Conservation (phyloP, 164 flowering plant genomes). For the Vitis vinifera region ASM3070453v1 NC_081811.1:11367001-11367500, state of each 20-base stretch:
- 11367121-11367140: no score
- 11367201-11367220: background rate
- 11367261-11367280: background rate
- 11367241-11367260: constrained; percentile 13
- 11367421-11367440: constrained; percentile 12
- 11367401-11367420: constrained; percentile 14
- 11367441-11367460: constrained; percentile 3
- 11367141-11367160: no score
- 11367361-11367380: no score
- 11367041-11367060: no score
- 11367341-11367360: background rate
- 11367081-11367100: no score
- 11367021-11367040: no score
- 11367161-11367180: background rate
- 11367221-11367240: constrained; percentile 1
- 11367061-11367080: no score
- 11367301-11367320: background rate
- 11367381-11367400: no score
- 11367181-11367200: constrained; percentile 10
- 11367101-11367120: no score
- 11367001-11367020: no score
- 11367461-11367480: background rate
- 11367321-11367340: constrained; percentile 14
- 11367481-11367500: constrained; percentile 1
- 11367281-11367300: background rate